Evolutionary conservation across 176 grass and related monocot species (phyloP).

Genomic region (Musa acuminata): DNA sequence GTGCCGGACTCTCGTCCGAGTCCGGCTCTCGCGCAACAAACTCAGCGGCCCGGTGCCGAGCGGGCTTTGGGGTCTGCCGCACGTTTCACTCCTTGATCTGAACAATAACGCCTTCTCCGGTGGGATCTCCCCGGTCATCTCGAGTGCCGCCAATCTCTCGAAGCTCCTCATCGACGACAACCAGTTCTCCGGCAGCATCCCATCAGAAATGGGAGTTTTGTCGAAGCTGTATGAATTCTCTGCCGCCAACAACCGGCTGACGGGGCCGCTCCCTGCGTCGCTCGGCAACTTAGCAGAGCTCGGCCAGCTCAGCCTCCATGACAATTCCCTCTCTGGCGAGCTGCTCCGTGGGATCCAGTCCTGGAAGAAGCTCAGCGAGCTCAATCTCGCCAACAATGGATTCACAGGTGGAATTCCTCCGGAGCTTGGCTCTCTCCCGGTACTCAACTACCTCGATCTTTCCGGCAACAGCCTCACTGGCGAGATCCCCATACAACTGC

Average conservation of each 20-base stretch:
- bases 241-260: conserved; percentile 59
- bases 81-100: conserved; percentile 63
- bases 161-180: conserved; percentile 65
- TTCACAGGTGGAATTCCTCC: conserved; percentile 59
- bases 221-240: conserved; percentile 65
- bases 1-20: conserved; percentile 51
- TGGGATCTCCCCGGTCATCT: conserved; percentile 55
- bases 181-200: conserved; percentile 46
- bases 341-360: conserved; percentile 50
- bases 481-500: conserved; percentile 47
- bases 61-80: conserved; percentile 79
- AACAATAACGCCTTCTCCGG: conserved; percentile 51
- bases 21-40: conserved; percentile 52
- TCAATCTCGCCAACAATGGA: conserved; percentile 58
- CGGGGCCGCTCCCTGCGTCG: conserved; percentile 42
- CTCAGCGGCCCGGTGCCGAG: conserved; percentile 52
- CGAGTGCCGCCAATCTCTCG: conserved; percentile 65
- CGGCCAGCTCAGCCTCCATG: conserved; percentile 51
- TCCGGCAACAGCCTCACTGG: conserved; percentile 55
- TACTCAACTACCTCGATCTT: conserved; percentile 92
- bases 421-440: conserved; percentile 64
- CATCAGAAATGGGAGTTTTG: conserved; percentile 54
- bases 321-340: conserved; percentile 66
- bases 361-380: conserved; percentile 72
- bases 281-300: conserved; percentile 54